Percentiles rank a stretch among this genome's conserved stretches.
These are phyloP conservation scores for Pezicula rhizophila DNA, from an alignment of 2,329 filamentous ascomycete genomes.

Conservation along the genomic window DNA sequence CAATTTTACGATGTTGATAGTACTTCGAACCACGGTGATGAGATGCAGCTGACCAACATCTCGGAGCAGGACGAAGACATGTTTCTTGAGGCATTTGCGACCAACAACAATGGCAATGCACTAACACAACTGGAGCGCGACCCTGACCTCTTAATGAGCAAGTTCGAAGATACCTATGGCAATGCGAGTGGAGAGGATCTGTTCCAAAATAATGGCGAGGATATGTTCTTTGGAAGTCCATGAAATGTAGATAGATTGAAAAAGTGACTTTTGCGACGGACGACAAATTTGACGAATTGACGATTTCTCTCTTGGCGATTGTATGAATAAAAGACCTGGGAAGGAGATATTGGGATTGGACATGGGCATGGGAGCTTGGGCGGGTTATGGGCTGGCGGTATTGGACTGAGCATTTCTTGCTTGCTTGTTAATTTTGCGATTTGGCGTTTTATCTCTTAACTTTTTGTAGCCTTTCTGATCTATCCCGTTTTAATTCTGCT, in stretches of 20 bases:
- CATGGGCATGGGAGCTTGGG: too few relatives aligned
- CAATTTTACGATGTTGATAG: conserved; percentile 25
- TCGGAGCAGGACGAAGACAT: conserved; percentile 28
- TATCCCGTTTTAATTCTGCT: too few relatives aligned
- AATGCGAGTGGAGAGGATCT: conserved; percentile 14
- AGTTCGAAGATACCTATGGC: conserved; percentile 25
- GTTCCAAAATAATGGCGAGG: conserved; percentile 18
- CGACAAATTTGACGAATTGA: too few relatives aligned
- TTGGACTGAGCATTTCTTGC: too few relatives aligned
- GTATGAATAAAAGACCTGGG: too few relatives aligned
- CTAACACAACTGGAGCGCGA: conserved; percentile 24
- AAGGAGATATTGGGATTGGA: too few relatives aligned
- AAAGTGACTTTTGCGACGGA: too few relatives aligned
- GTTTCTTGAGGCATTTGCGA: conserved; percentile 28
- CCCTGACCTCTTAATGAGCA: conserved; percentile 23
- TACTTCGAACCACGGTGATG: conserved; percentile 16
- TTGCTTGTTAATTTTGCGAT: too few relatives aligned
- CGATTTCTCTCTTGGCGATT: too few relatives aligned
- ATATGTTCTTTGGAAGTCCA: conserved; percentile 28
- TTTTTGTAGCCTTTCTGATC: too few relatives aligned
- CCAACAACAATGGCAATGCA: conserved; percentile 9
- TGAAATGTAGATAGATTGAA: conserved; percentile 9
- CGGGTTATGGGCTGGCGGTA: too few relatives aligned
- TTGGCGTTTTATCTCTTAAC: too few relatives aligned
- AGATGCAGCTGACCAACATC: conserved; percentile 13